A percentile compares a stretch with the other conserved stretches of the same genome.
Conservation (phyloP, 1,284 basidiomycete species). For the Trichosporon sp. region DNA sequence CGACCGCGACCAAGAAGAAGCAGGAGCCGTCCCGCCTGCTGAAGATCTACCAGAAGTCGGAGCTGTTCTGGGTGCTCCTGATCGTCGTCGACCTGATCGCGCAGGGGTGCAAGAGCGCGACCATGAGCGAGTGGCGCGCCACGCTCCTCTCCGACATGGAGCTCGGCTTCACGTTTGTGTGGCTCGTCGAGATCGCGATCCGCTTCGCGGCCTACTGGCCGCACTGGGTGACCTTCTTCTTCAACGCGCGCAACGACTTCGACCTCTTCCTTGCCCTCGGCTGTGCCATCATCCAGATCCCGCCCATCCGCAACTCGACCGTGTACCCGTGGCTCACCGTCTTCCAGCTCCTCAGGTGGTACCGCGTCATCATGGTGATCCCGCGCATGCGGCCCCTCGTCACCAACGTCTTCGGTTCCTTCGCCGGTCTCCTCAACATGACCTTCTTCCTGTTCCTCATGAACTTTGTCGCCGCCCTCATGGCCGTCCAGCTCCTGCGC, state of each 20-base stretch:
- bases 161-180: slow-evolving; percentile 73
- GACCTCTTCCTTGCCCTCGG: slow-evolving; percentile 78
- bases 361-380: slow-evolving; percentile 73
- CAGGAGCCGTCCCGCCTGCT: slow-evolving; percentile 25
- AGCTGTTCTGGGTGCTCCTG: slow-evolving; percentile 69
- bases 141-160: slow-evolving; percentile 61
- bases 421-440: slow-evolving; percentile 91
- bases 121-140: slow-evolving; percentile 54
- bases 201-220: slow-evolving; percentile 70
- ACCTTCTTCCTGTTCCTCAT: slow-evolving; percentile 83
- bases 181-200: slow-evolving; percentile 82
- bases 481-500: slow-evolving; percentile 57
- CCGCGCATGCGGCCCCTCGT: slow-evolving; percentile 51
- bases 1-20: slow-evolving; percentile 29
- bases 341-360: slow-evolving; percentile 84
- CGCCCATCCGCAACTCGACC: slow-evolving; percentile 61
- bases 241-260: slow-evolving; percentile 63
- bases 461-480: slow-evolving; percentile 79
- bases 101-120: slow-evolving; percentile 69
- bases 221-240: slow-evolving; percentile 75
- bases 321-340: slow-evolving; percentile 88
- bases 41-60: slow-evolving; percentile 50
- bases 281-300: slow-evolving; percentile 80
- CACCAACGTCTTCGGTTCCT: slow-evolving; percentile 85
- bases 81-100: slow-evolving; percentile 64